Percentiles rank a stretch among this genome's conserved stretches.
Conservation (phyloP, 148 eudicot genomes). For the Fagopyrum homotropicum region DNA sequence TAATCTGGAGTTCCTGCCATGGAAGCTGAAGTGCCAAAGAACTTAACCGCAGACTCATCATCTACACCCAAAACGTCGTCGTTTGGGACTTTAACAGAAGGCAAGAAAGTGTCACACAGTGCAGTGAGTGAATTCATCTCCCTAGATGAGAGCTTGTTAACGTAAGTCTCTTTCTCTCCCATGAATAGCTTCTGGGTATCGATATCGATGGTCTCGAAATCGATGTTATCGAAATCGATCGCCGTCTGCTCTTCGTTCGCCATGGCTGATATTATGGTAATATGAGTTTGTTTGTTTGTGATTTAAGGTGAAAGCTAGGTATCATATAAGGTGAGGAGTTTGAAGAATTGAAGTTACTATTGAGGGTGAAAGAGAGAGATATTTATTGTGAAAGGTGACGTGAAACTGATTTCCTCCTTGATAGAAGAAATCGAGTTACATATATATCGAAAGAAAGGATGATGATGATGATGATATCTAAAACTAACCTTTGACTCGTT, state of each 20-base stretch:
- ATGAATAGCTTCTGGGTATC: not conserved
- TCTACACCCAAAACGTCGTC: not conserved
- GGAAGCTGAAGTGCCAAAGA: conserved; percentile 48
- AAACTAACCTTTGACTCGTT: too few relatives aligned
- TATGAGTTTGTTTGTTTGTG: not conserved
- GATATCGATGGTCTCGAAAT: not conserved
- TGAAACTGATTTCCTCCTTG: too few relatives aligned
- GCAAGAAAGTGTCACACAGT: conserved; percentile 8
- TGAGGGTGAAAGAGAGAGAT: too few relatives aligned
- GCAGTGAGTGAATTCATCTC: conserved; percentile 8
- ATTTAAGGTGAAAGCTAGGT: too few relatives aligned
- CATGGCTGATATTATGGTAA: not conserved
- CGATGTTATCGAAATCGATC: not conserved
- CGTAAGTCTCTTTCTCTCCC: conserved; percentile 1
- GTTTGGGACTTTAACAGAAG: not conserved
- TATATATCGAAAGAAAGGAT: too few relatives aligned
- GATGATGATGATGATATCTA: too few relatives aligned
- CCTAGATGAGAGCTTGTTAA: not conserved
- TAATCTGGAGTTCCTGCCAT: conserved; percentile 40
- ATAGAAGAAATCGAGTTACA: too few relatives aligned
- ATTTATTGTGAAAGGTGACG: too few relatives aligned
- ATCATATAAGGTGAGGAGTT: too few relatives aligned
- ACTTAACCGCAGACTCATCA: not conserved
- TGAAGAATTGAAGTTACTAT: too few relatives aligned
- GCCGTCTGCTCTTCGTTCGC: not conserved